Evolutionary conservation across 179 eudicot species (phyloP).

Genomic region (Corrigiola litoralis): DNA sequence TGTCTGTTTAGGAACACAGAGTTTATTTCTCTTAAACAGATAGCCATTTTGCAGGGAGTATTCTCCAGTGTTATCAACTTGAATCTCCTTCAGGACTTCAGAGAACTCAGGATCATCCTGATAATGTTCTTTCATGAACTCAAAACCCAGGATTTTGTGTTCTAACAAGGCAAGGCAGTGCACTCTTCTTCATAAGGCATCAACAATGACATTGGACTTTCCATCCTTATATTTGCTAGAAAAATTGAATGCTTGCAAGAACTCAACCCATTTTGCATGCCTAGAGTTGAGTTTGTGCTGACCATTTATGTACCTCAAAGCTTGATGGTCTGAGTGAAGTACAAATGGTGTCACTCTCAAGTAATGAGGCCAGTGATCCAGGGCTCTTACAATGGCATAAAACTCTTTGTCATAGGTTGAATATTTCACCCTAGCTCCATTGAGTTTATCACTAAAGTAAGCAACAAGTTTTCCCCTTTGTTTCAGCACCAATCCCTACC

Average conservation of each 20-base stretch:
- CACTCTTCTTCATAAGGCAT: not conserved
- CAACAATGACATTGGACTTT: not conserved
- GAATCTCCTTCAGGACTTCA: not conserved
- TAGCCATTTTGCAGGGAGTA: not conserved
- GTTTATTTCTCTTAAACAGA: not conserved
- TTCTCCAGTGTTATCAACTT: rapidly evolving
- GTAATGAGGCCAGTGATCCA: not conserved
- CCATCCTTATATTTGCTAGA: not conserved
- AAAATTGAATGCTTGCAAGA: not conserved
- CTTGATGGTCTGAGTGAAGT: not conserved
- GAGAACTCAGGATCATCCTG: not conserved
- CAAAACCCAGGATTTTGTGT: not conserved
- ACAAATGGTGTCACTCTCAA: not conserved
- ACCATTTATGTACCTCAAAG: not conserved
- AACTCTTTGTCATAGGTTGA: not conserved
- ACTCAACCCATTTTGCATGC: not conserved
- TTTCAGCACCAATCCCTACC: not conserved
- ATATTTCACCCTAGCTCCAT: no score
- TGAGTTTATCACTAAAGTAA: not conserved
- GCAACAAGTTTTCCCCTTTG: not conserved
- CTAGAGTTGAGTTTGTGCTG: not conserved
- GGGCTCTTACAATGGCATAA: not conserved
- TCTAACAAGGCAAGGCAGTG: not conserved
- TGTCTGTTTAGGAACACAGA: not conserved
- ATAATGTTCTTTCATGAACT: not conserved